Evolutionary conservation across 176 grass and related monocot genomes (phyloP), one percentile per base, ranked within the genome.

Genomic region (Secale cereale): DNA sequence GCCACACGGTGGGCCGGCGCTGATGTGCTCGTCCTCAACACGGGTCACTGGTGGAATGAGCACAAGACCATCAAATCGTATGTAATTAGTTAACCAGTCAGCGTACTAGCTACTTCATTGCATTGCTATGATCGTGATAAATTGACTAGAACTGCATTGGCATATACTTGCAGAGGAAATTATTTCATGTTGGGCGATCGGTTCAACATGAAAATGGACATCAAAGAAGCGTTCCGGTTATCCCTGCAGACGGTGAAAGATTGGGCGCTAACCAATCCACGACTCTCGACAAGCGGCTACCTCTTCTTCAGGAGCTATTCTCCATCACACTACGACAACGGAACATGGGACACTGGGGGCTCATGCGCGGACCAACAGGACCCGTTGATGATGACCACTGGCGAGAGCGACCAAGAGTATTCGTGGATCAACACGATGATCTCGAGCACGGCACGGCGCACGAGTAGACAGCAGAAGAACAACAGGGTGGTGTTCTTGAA

Each of bases 41-140:
- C 88, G 7, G 88, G 88, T 0, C 88, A 86, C 43, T 90, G 88
- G 88, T 90, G 88, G 88, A 90, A 90, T 23, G 15, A 50, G 6
- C 81, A 85, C 33, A 87, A 88, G 83, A 81, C 78, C 4, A 32
- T 73, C 82, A 82, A 82, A 62, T 65, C 73, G 88, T 90, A 61
- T 3, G 23, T 59, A 8, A 36, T 57, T 57, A 0, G 17, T 57
- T 57, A 57, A 22, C 52, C 9, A 57, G 22, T 57, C 7, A 1
- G 19, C 0, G 2, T 56, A 19, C 6, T 57, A 57, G 59, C 59
- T 60, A 25, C 59, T 2, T 0, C 9, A 26, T 25, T 72, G 8
- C 1, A 4, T 16, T 20, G 52, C 20, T 81, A 17, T 12, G 4
- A 8, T 17, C 5, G 9, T 35, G 31, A 20, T 7, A 1, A 26